Evolutionary conservation across 2,329 filamentous ascomycete genomes (phyloP), one percentile per base, ranked within the genome.

Genomic region (Penicillium sp.): DNA sequence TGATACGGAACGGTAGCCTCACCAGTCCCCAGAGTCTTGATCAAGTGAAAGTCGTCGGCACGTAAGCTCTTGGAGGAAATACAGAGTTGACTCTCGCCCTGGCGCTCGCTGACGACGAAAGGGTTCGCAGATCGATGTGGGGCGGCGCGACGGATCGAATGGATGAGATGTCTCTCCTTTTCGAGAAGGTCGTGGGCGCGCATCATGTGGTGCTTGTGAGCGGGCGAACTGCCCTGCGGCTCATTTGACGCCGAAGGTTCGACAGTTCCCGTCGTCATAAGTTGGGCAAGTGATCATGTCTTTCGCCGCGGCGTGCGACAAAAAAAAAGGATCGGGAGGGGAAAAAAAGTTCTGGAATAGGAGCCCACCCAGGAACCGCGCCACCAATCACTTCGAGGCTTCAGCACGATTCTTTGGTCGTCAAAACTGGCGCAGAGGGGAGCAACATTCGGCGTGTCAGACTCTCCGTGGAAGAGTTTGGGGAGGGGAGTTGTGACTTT

Each of bases 1-100:
- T 41, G 36, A 13, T 39, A 34, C 27, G 43, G 26, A 18, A 34
- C 43, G 34, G 39, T 9, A 52, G 57, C 48, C 63, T 59, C 56
- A 76, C 74, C 74, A 25, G 74, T 76, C 25, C 74, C 74, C 40
- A 77, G 62, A 6, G 74, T 77, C 54, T 73, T 73, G 44, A 76
- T 56, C 47, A 77, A 60, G 34, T 69, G 61, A 53, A 77, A 77
- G 51, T 77, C 73, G 40, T 61, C 60, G 33, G 76, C 51, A 24
- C 59, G 66, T 46, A 77, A 51, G 28, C 56, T 63, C 38, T 56
- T 58, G 13, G 67, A 66, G 9, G 70, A 68, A 18, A 70, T 56
- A n/a, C 65, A 65, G 28, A 70, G 55, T 32, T 65, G 61, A 47
- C 68, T 68, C 46, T 67, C 63, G 47, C 70, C 62, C 33, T 64